These are phyloP conservation scores for Podila epigama DNA, from an alignment of 192 early-diverging fungal species.

Conservation along the genomic window DNA sequence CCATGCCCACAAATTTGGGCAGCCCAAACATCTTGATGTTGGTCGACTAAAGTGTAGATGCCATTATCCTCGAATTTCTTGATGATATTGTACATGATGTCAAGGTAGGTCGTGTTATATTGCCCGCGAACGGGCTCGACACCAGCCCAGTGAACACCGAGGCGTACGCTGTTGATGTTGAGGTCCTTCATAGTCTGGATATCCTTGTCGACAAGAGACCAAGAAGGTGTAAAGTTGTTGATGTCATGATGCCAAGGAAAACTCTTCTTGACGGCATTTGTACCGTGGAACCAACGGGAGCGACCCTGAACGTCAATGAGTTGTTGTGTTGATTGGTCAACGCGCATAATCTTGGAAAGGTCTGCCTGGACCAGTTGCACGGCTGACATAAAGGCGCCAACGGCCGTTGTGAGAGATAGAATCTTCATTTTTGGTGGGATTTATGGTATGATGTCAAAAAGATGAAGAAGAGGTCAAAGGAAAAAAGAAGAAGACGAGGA, in stretches of 20 bases:
- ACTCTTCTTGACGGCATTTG: constrained; percentile 66
- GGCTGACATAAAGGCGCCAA: constrained; percentile 6
- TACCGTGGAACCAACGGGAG: constrained; percentile 61
- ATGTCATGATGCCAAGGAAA: constrained; percentile 56
- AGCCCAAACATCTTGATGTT: constrained; percentile 68
- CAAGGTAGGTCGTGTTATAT: constrained; percentile 64
- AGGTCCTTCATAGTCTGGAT: constrained; percentile 44
- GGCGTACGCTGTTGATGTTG: constrained; percentile 46
- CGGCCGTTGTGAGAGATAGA: constrained; percentile 16
- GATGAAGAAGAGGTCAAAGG: too few species aligned
- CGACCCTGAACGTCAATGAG: constrained; percentile 60
- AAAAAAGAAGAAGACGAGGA: neutral
- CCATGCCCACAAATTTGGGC: constrained; percentile 62
- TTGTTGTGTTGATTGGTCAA: constrained; percentile 48
- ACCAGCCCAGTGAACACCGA: constrained; percentile 68
- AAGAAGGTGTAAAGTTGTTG: constrained; percentile 50
- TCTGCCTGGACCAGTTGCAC: constrained; percentile 14
- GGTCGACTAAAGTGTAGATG: constrained; percentile 70
- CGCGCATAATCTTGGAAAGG: constrained; percentile 52
- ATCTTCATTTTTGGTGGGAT: constrained; percentile 17
- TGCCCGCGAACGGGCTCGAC: constrained; percentile 65
- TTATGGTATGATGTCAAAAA: too few species aligned
- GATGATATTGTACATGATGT: constrained; percentile 58
- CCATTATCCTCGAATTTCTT: constrained; percentile 56
- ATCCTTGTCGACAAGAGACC: constrained; percentile 56